Percentiles rank a stretch among this genome's conserved stretches.
Evolutionary conservation across 2,329 filamentous ascomycete genomes (phyloP).

Genomic region (Diaporthe vexans): DNA sequence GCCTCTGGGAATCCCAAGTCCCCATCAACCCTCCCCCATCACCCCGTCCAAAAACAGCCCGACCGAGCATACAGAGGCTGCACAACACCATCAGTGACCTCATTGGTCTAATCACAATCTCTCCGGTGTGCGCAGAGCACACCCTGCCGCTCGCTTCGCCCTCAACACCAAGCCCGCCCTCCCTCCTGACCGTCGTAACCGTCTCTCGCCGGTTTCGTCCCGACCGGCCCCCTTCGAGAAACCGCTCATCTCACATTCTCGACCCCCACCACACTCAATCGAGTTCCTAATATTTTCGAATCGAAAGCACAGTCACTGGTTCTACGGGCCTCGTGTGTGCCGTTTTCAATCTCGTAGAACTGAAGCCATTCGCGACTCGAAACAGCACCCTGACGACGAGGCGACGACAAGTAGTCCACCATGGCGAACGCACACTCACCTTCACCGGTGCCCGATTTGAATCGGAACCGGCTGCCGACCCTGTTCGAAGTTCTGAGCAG

Average conservation of each 20-base stretch:
- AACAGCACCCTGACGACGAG: slow-evolving; percentile 14
- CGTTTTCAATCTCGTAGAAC: background rate
- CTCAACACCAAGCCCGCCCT: slow-evolving; percentile 18
- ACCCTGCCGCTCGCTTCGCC: slow-evolving; percentile 37
- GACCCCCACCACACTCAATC: slow-evolving; percentile 22
- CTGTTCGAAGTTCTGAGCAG: slow-evolving; percentile 96
- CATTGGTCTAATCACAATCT: slow-evolving; percentile 33
- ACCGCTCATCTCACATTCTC: slow-evolving; percentile 19
- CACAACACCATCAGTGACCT: slow-evolving; percentile 35
- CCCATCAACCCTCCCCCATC: slow-evolving; percentile 28
- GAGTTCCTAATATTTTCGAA: slow-evolving; percentile 22
- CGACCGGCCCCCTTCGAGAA: slow-evolving; percentile 18
- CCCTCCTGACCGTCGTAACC: slow-evolving; percentile 23
- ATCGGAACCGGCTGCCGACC: slow-evolving; percentile 89
- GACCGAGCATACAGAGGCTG: slow-evolving; percentile 33
- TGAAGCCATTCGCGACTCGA: slow-evolving; percentile 24
- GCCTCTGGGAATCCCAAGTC: slow-evolving; percentile 15
- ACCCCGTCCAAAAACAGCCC: slow-evolving; percentile 21
- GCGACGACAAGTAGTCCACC: slow-evolving; percentile 40
- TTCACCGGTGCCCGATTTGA: slow-evolving; percentile 70
- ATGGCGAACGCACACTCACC: slow-evolving; percentile 58
- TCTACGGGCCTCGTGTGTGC: background rate
- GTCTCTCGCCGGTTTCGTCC: slow-evolving; percentile 25
- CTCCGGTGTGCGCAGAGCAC: slow-evolving; percentile 32
- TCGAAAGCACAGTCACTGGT: slow-evolving; percentile 22